Base-by-base conservation (phyloP, 129 eudicot genomes). In the Lactuca saligna region DNA sequence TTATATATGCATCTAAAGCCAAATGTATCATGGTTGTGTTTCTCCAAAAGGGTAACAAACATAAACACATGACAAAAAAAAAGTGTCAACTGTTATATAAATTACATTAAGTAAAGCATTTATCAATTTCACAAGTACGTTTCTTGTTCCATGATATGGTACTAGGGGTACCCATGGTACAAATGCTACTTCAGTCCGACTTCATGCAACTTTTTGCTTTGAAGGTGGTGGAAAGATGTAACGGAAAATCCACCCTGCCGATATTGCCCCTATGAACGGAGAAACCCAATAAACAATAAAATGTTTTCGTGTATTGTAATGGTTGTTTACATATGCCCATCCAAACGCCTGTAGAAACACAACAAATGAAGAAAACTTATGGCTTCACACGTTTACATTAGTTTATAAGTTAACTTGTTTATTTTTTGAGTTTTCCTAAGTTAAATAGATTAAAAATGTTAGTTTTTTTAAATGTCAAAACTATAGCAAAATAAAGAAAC, bases 231-330 rank as follows among this genome's bases (percentile, higher is more conserved):
- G 91, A 55, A 78, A 88, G 37, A 88, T 6, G 17, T 76, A 12
- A 55, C 89, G 88, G 66, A 88, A 88, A 60, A 79, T 71, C 96
- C 83, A 78, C 15, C 87, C 89, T 67, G 91, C 84, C 63, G 77
- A 34, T 64, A 83, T 82, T 29, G 96, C 96, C 58, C 96, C 96
- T 8, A 78, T 49, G 16, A 83, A 88, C 53, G 96, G 91, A 10
- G 80, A 78, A 31, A 88, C 85, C 91, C 96, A 88, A 67, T 88
- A 85, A 25, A 85, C 96, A 35, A 80, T 83, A 41, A 88, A 79
- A 20, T 88, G 96, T 41, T 85, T 91, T 87, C 89, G 83, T 65
- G 96, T 78, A 63, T 76, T 73, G 83, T 88, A 88, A 63, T 59
- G 57, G 38, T 81, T 81, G 63, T 82, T 83, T 38, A 88, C 58